A percentile compares a stretch with the other conserved stretches of the same genome.
Evolutionary conservation across 2,329 filamentous ascomycete species (phyloP).

Genomic region (Fusarium concolor): DNA sequence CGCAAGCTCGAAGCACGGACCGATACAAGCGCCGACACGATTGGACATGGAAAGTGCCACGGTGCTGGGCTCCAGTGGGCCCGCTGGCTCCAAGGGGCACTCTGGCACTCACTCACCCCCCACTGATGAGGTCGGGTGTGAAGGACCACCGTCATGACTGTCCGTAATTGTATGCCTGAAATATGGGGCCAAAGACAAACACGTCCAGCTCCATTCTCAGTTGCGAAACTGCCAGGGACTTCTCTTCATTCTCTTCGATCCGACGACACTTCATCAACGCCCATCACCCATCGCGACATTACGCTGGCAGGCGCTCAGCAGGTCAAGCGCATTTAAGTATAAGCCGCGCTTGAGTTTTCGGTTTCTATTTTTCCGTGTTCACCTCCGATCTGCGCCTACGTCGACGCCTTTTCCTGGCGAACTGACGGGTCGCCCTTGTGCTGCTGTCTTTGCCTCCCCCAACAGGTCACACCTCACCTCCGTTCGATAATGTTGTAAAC

Average conservation of each 20-base stretch:
- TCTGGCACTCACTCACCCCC: not conserved
- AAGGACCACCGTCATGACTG: constrained; percentile 19
- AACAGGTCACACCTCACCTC: constrained; percentile 40
- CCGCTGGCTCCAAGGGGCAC: constrained; percentile 28
- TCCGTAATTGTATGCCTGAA: constrained; percentile 48
- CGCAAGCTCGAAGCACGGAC: constrained; percentile 46
- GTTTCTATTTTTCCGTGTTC: constrained; percentile 33
- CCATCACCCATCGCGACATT: constrained; percentile 46
- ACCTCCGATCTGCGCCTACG: constrained; percentile 26
- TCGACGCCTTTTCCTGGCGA: constrained; percentile 25
- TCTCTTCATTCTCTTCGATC: constrained; percentile 49
- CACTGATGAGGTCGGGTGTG: too few species aligned
- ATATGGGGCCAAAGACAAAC: constrained; percentile 45
- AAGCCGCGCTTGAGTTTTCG: constrained; percentile 29
- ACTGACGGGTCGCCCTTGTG: constrained; percentile 38
- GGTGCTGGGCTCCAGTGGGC: constrained; percentile 1
- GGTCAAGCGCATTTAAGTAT: constrained; percentile 40
- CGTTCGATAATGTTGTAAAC: constrained; percentile 52
- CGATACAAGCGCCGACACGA: constrained; percentile 44
- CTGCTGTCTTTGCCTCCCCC: constrained; percentile 38
- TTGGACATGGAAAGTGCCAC: constrained; percentile 34
- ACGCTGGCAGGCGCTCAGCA: constrained; percentile 40
- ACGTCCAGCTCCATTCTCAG: constrained; percentile 38
- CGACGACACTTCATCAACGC: constrained; percentile 49
- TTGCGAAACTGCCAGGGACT: constrained; percentile 42